A percentile compares a stretch with the other conserved stretches of the same genome.
Evolutionary conservation across 805 yeast genomes (phyloP).

Genomic region (Starmerella powellii): DNA sequence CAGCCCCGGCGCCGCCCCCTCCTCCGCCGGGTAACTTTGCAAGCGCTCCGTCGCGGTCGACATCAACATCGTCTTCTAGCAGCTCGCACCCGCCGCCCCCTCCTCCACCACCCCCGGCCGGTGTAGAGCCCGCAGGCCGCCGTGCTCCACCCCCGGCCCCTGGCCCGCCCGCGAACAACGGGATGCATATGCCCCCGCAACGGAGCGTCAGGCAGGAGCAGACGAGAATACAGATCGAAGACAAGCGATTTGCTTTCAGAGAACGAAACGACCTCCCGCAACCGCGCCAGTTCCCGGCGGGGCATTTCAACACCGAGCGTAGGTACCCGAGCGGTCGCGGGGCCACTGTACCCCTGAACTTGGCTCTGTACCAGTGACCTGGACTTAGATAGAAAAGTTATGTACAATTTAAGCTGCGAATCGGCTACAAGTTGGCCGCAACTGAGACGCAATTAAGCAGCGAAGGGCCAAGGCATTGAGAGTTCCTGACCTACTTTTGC

Average conservation of each 20-base stretch:
- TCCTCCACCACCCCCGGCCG: constrained; percentile 20
- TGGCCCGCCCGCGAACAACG: constrained; percentile 15
- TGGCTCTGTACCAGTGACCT: constrained; percentile 30
- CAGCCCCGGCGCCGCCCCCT: constrained; percentile 8
- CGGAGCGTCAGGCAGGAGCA: constrained; percentile 15
- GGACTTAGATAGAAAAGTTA: too few species aligned
- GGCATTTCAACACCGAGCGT: constrained; percentile 53
- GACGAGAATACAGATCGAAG: constrained; percentile 43
- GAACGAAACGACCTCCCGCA: constrained; percentile 64
- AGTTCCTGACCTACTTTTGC: too few species aligned
- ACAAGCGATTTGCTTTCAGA: constrained; percentile 56
- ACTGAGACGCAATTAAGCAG: too few species aligned
- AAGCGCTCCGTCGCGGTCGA: too few species aligned
- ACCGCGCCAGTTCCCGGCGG: constrained; percentile 43
- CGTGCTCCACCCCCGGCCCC: constrained; percentile 17
- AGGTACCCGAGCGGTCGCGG: constrained; percentile 94
- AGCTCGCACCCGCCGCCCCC: constrained; percentile 20
- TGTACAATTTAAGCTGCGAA: too few species aligned
- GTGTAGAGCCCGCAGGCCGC: neutral
- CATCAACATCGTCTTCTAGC: constrained; percentile 1
- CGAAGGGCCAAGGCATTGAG: too few species aligned
- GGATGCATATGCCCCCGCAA: constrained; percentile 20
- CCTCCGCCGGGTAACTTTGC: neutral
- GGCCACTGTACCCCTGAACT: constrained; percentile 72
- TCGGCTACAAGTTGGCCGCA: too few species aligned